These are phyloP conservation scores for Cucumis hystrix DNA, from an alignment of 306 rosid species.

Conservation along the genomic window DNA sequence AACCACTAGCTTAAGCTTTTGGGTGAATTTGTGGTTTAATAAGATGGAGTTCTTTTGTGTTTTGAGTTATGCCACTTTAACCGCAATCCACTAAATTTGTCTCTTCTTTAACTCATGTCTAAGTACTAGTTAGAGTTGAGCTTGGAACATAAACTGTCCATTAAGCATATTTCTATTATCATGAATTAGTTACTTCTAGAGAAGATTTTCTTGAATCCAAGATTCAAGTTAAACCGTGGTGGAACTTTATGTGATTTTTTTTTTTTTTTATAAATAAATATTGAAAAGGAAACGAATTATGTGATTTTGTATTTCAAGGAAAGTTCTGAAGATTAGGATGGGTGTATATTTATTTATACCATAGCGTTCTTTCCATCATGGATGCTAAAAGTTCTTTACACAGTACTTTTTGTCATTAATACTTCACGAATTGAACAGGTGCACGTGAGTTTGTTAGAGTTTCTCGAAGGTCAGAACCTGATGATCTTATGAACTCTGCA, in stretches of 20 bases:
- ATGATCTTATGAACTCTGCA: constrained; percentile 59
- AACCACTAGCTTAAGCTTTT: too few relatives aligned
- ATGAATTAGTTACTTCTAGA: neutral
- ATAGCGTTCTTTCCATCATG: neutral
- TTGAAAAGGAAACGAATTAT: neutral
- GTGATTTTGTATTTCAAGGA: neutral
- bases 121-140: neutral
- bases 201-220: neutral
- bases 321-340: neutral
- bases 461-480: constrained; percentile 59
- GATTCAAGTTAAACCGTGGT: neutral
- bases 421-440: constrained; percentile 23
- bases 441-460: constrained; percentile 61
- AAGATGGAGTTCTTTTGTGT: neutral
- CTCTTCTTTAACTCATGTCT: neutral
- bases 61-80: neutral
- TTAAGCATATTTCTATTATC: neutral
- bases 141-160: neutral
- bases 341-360: neutral
- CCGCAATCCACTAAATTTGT: neutral
- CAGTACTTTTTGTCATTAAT: neutral
- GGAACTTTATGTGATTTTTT: neutral
- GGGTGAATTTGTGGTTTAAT: too few relatives aligned
- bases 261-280: too few relatives aligned
- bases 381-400: neutral